These are phyloP conservation scores for Ramularia endophylla DNA, from an alignment of 2,329 filamentous ascomycete species.

Conservation along the genomic window DNA sequence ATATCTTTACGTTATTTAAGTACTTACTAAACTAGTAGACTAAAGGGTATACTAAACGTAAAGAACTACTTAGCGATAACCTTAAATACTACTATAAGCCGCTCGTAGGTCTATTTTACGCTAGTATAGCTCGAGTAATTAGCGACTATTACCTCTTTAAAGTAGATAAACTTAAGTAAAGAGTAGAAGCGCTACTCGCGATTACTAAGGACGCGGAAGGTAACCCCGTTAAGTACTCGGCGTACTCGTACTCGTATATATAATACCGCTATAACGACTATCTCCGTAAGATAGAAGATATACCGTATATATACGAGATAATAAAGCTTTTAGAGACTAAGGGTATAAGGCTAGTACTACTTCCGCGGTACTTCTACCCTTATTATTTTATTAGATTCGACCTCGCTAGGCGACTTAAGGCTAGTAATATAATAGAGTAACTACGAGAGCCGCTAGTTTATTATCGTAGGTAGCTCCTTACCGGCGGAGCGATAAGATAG, in stretches of 20 bases:
- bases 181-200: not conserved
- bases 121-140: not conserved
- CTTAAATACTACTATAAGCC: not conserved
- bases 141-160: not conserved
- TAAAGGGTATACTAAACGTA: not conserved
- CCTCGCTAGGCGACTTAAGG: not conserved
- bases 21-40: not conserved
- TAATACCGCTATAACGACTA: not conserved
- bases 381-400: not conserved
- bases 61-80: not conserved
- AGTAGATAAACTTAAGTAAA: not conserved
- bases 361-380: not conserved
- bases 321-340: not conserved
- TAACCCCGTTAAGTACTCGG: not conserved
- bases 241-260: not conserved
- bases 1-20: not conserved
- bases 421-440: not conserved
- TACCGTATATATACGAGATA: not conserved
- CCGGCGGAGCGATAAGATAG: not conserved
- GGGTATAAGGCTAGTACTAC: no score
- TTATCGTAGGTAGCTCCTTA: not conserved
- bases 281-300: not conserved
- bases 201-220: not conserved
- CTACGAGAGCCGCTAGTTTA: not conserved
- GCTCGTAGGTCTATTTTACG: not conserved